Evolutionary conservation across 768 basidiomycete species (phyloP).

Genomic region (Kwoniella shandongensis): DNA sequence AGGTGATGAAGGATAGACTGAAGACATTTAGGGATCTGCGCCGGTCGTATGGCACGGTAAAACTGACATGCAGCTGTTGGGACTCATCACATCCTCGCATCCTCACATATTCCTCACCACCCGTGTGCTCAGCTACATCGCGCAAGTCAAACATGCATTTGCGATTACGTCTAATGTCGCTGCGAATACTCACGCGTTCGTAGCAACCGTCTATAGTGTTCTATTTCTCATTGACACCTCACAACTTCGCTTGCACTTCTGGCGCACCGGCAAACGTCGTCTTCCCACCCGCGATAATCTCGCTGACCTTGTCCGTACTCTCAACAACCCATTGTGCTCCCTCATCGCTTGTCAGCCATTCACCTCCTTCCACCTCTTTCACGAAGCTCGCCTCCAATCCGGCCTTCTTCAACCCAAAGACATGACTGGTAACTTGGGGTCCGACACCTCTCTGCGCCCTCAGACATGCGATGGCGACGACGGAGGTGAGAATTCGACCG

Average conservation of each 20-base stretch:
- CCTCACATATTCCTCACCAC: no score
- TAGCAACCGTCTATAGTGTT: no score
- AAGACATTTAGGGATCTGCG: no score
- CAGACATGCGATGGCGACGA: slow-evolving; percentile 79
- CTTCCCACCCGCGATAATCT: slow-evolving; percentile 62
- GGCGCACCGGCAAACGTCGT: slow-evolving; percentile 29
- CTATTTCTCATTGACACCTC: no score
- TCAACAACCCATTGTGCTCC: slow-evolving; percentile 86
- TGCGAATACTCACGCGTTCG: no score
- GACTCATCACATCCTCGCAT: no score
- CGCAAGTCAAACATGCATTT: no score
- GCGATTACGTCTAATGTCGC: no score
- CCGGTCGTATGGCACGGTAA: no score
- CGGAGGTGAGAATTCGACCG: slow-evolving; percentile 77
- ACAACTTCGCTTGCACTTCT: background rate
- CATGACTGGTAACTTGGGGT: slow-evolving; percentile 83
- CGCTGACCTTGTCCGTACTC: slow-evolving; percentile 75
- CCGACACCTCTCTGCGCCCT: slow-evolving; percentile 81
- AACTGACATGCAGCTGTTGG: no score
- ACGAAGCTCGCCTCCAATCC: slow-evolving; percentile 59
- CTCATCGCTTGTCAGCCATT: slow-evolving; percentile 78
- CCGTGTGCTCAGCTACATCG: no score
- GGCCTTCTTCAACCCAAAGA: slow-evolving; percentile 82
- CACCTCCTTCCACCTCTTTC: slow-evolving; percentile 56
- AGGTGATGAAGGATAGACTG: no score